Evolutionary conservation across 2,329 filamentous ascomycete genomes (phyloP).

Genomic region (Cryphonectria nitschkei): DNA sequence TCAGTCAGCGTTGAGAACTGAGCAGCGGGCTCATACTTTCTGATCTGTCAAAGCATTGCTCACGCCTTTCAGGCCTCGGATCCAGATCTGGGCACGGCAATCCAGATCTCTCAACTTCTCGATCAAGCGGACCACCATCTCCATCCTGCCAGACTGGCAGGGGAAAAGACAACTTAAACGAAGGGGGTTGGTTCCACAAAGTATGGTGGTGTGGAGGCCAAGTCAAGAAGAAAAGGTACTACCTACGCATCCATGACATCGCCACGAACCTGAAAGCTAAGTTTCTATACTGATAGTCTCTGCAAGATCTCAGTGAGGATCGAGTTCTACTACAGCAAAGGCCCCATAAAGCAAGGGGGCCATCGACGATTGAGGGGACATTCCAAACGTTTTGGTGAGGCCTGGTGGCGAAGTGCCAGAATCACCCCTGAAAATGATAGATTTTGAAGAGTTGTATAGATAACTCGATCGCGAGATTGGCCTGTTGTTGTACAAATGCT

Average conservation of each 20-base stretch:
- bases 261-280: neutral
- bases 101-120: neutral
- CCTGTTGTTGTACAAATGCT: too few relatives aligned
- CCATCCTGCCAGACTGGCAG: neutral
- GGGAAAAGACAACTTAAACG: neutral
- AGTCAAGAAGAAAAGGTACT: neutral
- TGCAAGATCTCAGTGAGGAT: neutral
- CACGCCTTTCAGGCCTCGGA: neutral
- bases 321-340: neutral
- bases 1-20: neutral
- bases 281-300: neutral
- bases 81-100: constrained; percentile 1
- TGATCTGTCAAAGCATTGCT: neutral
- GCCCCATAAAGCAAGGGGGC: too few relatives aligned
- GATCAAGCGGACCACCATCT: neutral
- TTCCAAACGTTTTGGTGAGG: too few relatives aligned
- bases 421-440: too few relatives aligned
- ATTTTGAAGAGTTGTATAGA: too few relatives aligned
- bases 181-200: neutral
- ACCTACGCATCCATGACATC: neutral
- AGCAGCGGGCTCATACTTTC: neutral
- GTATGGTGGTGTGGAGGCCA: neutral
- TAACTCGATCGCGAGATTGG: too few relatives aligned
- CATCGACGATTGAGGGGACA: too few relatives aligned
- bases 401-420: too few relatives aligned